Evolutionary conservation across 495 filamentous ascomycete species (phyloP), one percentile per base, ranked within the genome.

Genomic region (Neurospora tetraspora): DNA sequence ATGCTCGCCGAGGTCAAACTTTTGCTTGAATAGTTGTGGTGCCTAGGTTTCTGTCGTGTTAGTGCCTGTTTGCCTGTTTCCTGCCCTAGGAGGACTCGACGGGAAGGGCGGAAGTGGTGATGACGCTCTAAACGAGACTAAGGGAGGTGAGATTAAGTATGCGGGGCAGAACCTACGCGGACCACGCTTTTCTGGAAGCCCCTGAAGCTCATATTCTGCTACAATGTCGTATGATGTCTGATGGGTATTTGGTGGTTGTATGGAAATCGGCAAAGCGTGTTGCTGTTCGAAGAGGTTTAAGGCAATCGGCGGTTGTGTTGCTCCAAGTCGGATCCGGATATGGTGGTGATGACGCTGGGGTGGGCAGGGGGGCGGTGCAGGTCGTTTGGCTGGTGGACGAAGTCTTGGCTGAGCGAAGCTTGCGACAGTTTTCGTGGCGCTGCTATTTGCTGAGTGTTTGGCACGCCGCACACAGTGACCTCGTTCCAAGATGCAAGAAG

Each of bases 1-100:
- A 76, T 94, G 86, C 75, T 98, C 96, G 77, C 95, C 92, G 84
- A 98, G 87, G 80, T 97, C 98, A 85, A 99, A 98, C 75, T 90
- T 93, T 74, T 89, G 86, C 79, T 93, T 96, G 85, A 99, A 86
- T 74, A 89, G 89, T 87, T 99, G 96, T 71, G 96, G 96, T 76
- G 95, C 93, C 92, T 94, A 72, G 8, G n/a, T 16, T 70, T 71
- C 12, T 20, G 37, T 2, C 14, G 12, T 37, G 36, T 18, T 38
- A 72, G 37, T 37, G 47, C 14, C 39, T 39, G 69, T 14, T 68
- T 43, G 4, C 8, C 27, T 31, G 6, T 14, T 16, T 61, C 53
- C 6, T n/a, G 11, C 23, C 12, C 12, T 8, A 61, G 5, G 12
- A 18, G 12, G 27, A 65, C 53, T 65, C 53, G 53, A 34, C 53